A percentile compares a stretch with the other conserved stretches of the same genome.
Evolutionary conservation across 192 early-diverging fungal species (phyloP).

Genomic region (Linderina pennispora): DNA sequence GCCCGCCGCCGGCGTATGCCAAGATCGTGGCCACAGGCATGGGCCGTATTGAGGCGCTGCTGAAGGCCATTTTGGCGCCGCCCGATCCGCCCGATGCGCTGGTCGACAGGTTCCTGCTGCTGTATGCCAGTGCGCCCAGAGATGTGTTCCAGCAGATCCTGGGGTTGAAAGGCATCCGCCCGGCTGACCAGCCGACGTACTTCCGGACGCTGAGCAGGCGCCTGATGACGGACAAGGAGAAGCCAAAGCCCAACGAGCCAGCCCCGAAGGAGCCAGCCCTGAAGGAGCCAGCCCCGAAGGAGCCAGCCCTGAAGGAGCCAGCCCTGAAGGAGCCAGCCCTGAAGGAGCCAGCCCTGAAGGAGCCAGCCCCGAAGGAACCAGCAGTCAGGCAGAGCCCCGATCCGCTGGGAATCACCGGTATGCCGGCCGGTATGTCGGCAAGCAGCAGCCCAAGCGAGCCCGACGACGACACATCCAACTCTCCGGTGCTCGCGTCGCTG

Average conservation of each 20-base stretch:
- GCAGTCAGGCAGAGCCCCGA: conserved; percentile 3
- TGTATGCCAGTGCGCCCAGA: conserved; percentile 67
- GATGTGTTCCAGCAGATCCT: conserved; percentile 74
- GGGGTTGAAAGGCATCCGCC: conserved; percentile 73
- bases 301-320: no score
- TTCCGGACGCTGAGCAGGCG: conserved; percentile 12
- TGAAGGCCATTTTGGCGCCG: conserved; percentile 87
- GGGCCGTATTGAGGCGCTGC: conserved; percentile 72
- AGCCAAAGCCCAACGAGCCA: no score
- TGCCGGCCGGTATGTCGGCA: not conserved
- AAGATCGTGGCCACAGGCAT: conserved; percentile 82
- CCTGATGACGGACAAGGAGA: not conserved
- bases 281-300: no score
- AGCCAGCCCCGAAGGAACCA: not conserved
- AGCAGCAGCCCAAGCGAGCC: not conserved
- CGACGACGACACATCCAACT: conserved; percentile 6
- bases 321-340: no score
- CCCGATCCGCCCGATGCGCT: conserved; percentile 76
- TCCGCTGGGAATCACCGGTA: conserved; percentile 27
- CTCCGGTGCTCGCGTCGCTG: conserved; percentile 26
- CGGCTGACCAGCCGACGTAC: conserved; percentile 52
- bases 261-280: conserved; percentile 6
- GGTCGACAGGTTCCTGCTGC: conserved; percentile 82
- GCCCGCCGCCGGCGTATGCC: conserved; percentile 53
- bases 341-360: no score